Percentiles rank a stretch among this genome's conserved stretches.
These are phyloP conservation scores for Phaeosphaeriaceae sp. DNA, from an alignment of 2,329 filamentous ascomycete genomes.

Conservation along the genomic window DNA sequence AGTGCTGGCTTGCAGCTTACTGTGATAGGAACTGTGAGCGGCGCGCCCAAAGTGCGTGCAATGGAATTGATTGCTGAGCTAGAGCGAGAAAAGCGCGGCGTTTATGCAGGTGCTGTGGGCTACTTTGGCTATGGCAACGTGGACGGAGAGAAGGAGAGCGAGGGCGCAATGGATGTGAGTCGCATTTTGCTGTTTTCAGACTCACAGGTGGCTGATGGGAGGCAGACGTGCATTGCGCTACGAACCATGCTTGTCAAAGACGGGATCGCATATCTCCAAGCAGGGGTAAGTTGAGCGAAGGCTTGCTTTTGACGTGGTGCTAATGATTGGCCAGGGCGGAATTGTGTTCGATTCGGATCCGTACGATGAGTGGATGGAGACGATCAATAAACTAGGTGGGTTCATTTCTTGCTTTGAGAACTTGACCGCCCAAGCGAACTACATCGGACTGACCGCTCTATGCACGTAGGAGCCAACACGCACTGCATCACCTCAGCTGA, in stretches of 20 bases:
- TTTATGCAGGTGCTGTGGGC: slow-evolving; percentile 94
- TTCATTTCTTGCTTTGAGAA: slow-evolving; percentile 13
- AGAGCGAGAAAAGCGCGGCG: slow-evolving; percentile 89
- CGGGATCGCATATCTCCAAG: slow-evolving; percentile 87
- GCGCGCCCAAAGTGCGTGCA: slow-evolving; percentile 91
- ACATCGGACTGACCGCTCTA: slow-evolving; percentile 25
- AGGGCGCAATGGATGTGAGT: slow-evolving; percentile 82
- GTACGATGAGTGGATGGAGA: slow-evolving; percentile 93
- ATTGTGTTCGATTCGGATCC: slow-evolving; percentile 74
- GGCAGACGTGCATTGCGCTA: slow-evolving; percentile 69
- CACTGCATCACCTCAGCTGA: slow-evolving; percentile 86
- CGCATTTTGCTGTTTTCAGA: slow-evolving; percentile 7
- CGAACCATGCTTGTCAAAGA: slow-evolving; percentile 96
- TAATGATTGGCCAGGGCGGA: slow-evolving; percentile 40
- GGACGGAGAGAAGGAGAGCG: slow-evolving; percentile 64
- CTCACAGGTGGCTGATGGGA: slow-evolving; percentile 33
- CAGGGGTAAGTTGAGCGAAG: slow-evolving; percentile 67
- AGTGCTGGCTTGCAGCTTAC: slow-evolving; percentile 20
- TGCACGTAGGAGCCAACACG: slow-evolving; percentile 70
- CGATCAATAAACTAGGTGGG: slow-evolving; percentile 87
- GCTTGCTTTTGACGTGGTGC: slow-evolving; percentile 21
- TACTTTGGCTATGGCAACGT: slow-evolving; percentile 91
- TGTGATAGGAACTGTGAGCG: slow-evolving; percentile 74
- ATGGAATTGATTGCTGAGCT: slow-evolving; percentile 98
- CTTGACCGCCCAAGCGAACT: slow-evolving; percentile 9